These are phyloP conservation scores for Mycena maculata DNA, from an alignment of 768 basidiomycete species.

Conservation along the genomic window DNA sequence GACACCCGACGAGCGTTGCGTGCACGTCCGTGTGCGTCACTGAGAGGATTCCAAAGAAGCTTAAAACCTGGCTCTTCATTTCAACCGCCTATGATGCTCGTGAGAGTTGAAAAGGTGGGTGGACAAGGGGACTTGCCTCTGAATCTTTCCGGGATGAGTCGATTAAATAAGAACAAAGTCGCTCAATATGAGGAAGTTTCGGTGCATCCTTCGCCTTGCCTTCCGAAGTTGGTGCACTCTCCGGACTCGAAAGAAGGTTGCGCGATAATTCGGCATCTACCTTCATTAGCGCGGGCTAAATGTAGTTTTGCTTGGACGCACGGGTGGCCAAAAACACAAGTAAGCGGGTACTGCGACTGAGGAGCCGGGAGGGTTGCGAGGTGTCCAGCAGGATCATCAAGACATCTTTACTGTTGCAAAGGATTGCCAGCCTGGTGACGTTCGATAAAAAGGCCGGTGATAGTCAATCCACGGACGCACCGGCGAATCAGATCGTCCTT, in stretches of 20 bases:
- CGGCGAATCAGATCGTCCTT: constrained; percentile 55
- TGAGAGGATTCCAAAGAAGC: constrained; percentile 56
- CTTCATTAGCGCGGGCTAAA: constrained; percentile 16
- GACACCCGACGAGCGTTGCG: constrained; percentile 56
- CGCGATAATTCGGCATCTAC: constrained; percentile 58
- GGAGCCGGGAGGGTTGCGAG: constrained; percentile 63
- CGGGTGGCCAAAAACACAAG: constrained; percentile 67
- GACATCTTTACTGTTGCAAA: constrained; percentile 50
- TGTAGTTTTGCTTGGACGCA: constrained; percentile 46
- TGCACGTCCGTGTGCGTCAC: constrained; percentile 53
- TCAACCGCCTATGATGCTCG: constrained; percentile 16
- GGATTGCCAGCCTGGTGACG: constrained; percentile 41
- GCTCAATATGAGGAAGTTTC: constrained; percentile 58
- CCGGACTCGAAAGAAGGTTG: constrained; percentile 54
- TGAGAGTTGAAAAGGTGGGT: background rate
- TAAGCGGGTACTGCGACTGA: constrained; percentile 60
- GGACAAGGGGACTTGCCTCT: constrained; percentile 49
- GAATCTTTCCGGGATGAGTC: constrained; percentile 52
- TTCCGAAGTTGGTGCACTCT: constrained; percentile 34
- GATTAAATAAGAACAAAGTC: constrained; percentile 60
- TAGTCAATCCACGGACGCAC: constrained; percentile 44
- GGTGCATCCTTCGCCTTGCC: constrained; percentile 39
- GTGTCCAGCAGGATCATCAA: constrained; percentile 61
- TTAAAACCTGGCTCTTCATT: constrained; percentile 51
- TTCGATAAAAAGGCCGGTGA: background rate